phyloP scores from a whole-genome alignment of 2,329 filamentous ascomycete genomes.

The Geoglossum cookeanum region DNA sequence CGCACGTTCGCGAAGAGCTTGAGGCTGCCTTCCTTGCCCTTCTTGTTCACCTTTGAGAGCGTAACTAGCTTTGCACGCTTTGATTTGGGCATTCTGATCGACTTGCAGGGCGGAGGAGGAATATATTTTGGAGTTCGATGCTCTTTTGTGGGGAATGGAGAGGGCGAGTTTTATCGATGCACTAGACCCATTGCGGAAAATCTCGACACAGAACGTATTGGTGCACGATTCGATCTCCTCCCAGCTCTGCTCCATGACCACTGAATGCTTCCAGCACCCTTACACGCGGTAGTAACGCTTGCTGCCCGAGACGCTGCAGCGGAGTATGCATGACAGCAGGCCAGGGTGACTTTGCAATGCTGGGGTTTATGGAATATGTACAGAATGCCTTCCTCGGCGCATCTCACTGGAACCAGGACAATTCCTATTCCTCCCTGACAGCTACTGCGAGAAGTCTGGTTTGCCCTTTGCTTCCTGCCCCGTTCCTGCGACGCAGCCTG shows the following conservation, averaged over 20 bases:
- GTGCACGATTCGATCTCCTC: too few species aligned
- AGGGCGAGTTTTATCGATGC: background rate
- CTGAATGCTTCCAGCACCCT: too few species aligned
- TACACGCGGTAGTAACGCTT: background rate
- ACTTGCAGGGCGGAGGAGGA: conserved; percentile 2
- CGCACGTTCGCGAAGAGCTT: conserved; percentile 78
- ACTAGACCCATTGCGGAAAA: background rate
- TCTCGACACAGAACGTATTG: too few species aligned
- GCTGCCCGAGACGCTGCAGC: background rate
- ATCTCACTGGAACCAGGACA: conserved; percentile 78
- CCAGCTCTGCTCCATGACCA: too few species aligned
- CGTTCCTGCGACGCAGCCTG: conserved; percentile 8
- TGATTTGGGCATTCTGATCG: conserved; percentile 70
- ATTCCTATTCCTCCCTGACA: conserved; percentile 75
- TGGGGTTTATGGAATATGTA: conserved; percentile 95
- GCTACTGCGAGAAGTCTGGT: conserved; percentile 56
- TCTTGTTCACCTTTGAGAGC: conserved; percentile 81
- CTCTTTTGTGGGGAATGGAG: background rate
- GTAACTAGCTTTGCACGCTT: conserved; percentile 81
- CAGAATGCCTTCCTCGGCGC: conserved; percentile 76
- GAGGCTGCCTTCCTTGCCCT: conserved; percentile 76
- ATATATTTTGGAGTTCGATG: background rate
- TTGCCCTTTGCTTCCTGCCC: conserved; percentile 7
- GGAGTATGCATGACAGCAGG: background rate
- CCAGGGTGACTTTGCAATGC: conserved; percentile 34